Base-by-base conservation (phyloP, 345 rosid genomes). In the Boechera divaricarpa region DNA sequence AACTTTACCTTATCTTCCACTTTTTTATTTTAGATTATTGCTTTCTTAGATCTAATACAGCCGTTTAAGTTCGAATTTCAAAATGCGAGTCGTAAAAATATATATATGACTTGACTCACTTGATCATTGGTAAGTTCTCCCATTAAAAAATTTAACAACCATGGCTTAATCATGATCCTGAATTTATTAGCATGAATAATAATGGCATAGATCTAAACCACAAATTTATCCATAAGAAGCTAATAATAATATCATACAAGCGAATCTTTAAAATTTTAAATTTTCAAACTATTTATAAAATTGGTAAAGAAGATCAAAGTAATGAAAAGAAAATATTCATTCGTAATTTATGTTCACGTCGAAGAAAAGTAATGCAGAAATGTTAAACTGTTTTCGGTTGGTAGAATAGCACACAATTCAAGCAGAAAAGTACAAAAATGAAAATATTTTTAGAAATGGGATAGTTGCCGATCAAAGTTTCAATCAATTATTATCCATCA, bases 1-100 rank as follows among this genome's bases (percentile, higher is more conserved):
- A 73, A 73, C 64, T 79, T 79, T 79, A 79, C 82, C 78, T 79
- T 73, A 73, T 73, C 82, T 68, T 73, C 21, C 70, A 67, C 75
- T 73, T 78, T 44, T 73, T 67, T 54, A 67, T 52, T 72, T 57
- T 65, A 13, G 56, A 79, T 61, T 52, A 73, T 26, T 73, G 38
- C 42, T 69, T 13, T 73, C 38, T 73, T 68, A 73, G 78, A 73
- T 79, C 77, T 67, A 55, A 68, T 62, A 68, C 82, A 68, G 70
- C 82, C 82, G 78, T 79, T 79, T 78, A 52, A 35, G 60, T 73
- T 79, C 70, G 52, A 73, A 68, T 79, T 21, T 79, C 75, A 79
- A 68, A 61, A 60, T 45, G 52, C 3, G 26, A 56, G 63, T 72
- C 63, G 41, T 78, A 39, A 71, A 41, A 55, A 15, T 73, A 15